A percentile compares a stretch with the other conserved stretches of the same genome.
Conservation (phyloP, 495 filamentous ascomycete species). For the Staphylotrichum tortipilum region DNA sequence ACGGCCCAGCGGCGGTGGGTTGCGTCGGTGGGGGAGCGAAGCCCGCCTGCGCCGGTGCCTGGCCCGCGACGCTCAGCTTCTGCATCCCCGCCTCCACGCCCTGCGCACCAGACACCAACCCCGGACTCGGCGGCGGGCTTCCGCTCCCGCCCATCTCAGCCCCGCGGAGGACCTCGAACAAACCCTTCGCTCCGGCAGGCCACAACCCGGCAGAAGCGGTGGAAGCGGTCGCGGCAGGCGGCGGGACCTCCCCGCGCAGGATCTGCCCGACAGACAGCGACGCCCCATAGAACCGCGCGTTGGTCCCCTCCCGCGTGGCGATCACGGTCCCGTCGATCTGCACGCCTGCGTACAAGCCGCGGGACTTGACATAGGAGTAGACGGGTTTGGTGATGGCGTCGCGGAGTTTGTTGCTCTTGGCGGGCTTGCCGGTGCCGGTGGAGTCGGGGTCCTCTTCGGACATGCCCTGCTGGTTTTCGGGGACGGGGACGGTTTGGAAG, state of each 20-base stretch:
- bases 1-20: no score
- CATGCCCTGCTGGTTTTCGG: conserved; percentile 5
- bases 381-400: conserved; percentile 44
- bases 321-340: conserved; percentile 72
- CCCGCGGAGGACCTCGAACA: conserved; percentile 22
- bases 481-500: conserved; percentile 7
- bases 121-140: no score
- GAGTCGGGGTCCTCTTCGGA: conserved; percentile 1
- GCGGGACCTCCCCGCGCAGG: conserved; percentile 52
- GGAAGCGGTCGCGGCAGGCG: no score
- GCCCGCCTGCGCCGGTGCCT: no score
- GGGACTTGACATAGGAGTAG: conserved; percentile 74
- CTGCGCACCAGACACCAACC: no score
- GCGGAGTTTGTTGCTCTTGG: conserved; percentile 13
- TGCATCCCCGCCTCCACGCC: conserved; percentile 4
- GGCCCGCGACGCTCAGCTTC: conserved; percentile 4
- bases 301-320: conserved; percentile 72
- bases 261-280: conserved; percentile 56
- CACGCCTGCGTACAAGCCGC: conserved; percentile 69
- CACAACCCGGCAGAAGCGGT: conserved; percentile 21
- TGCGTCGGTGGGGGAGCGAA: no score
- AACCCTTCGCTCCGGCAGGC: conserved; percentile 13
- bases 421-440: neutral
- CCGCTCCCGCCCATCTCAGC: conserved; percentile 9
- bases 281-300: conserved; percentile 65